A percentile compares a stretch with the other conserved stretches of the same genome.
Evolutionary conservation across 2,329 filamentous ascomycete genomes (phyloP).

Genomic region (Phyllachora maydis): DNA sequence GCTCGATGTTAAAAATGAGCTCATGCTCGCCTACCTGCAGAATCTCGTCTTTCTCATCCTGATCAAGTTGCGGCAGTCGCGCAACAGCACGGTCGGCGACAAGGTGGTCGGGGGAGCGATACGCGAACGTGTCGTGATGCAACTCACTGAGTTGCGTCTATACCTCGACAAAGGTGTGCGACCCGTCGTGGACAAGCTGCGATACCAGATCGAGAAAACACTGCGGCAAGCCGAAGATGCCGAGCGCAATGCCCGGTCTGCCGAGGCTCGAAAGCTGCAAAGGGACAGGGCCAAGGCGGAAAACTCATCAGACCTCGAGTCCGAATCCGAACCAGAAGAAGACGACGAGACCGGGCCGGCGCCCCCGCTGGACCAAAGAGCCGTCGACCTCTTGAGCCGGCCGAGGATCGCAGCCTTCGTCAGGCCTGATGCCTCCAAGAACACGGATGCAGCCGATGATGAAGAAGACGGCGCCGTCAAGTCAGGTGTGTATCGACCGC

Average conservation of each 20-base stretch:
- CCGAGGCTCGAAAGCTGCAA: conserved; percentile 13
- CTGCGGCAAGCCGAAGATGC: conserved; percentile 68
- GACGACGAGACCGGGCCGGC: conserved; percentile 9
- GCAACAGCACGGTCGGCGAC: conserved; percentile 21
- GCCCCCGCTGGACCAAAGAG: conserved; percentile 5
- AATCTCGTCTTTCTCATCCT: conserved; percentile 80
- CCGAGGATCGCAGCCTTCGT: conserved; percentile 16
- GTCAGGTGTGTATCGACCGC: conserved; percentile 81
- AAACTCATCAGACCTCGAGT: conserved; percentile 15
- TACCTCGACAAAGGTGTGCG: conserved; percentile 86
- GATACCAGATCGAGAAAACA: conserved; percentile 92
- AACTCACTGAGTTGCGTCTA: conserved; percentile 76
- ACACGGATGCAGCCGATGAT: no score
- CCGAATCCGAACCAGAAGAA: conserved; percentile 12
- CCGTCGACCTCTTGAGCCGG: conserved; percentile 12
- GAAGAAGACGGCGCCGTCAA: no score
- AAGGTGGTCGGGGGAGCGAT: no score
- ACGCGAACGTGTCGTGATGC: conserved; percentile 59
- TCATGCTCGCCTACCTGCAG: conserved; percentile 91
- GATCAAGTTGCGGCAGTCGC: conserved; percentile 48
- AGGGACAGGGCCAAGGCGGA: no score
- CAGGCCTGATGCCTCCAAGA: conserved; percentile 15
- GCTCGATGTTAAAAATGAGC: conserved; percentile 87
- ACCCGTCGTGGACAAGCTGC: conserved; percentile 73
- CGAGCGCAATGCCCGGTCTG: conserved; percentile 22